phyloP scores from a whole-genome alignment of 352 stramenopile genomes.

The Phytophthora rubi region DNA sequence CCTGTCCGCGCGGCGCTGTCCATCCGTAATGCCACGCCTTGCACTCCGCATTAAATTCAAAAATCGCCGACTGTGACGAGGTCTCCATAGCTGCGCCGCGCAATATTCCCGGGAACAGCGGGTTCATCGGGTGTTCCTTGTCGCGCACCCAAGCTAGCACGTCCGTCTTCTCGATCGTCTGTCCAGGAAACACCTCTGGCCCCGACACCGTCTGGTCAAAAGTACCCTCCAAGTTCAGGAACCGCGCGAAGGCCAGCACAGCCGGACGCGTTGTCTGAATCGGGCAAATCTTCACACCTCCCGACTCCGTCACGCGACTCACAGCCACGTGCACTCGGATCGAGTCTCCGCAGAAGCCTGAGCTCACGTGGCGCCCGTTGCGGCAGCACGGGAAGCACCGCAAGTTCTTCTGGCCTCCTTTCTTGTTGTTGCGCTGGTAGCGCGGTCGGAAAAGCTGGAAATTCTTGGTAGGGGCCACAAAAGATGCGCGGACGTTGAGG shows the following conservation, averaged over 20 bases:
- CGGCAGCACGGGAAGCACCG: constrained; percentile 89
- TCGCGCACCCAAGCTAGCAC: constrained; percentile 70
- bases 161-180: constrained; percentile 79
- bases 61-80: constrained; percentile 80
- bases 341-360: constrained; percentile 87
- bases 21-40: constrained; percentile 92
- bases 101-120: constrained; percentile 75
- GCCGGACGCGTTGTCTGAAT: constrained; percentile 71
- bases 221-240: constrained; percentile 75
- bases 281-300: constrained; percentile 83
- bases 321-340: constrained; percentile 84
- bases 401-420: constrained; percentile 89
- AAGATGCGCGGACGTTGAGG: constrained; percentile 79
- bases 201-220: constrained; percentile 76
- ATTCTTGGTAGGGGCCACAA: constrained; percentile 78
- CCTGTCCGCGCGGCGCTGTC: constrained; percentile 77
- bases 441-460: constrained; percentile 81
- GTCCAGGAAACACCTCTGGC: constrained; percentile 74
- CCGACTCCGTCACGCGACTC: constrained; percentile 75
- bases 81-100: constrained; percentile 82
- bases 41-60: constrained; percentile 89
- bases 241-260: constrained; percentile 71
- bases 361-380: constrained; percentile 81
- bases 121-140: constrained; percentile 81
- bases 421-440: constrained; percentile 93